These are phyloP conservation scores for Cryptococcus sp. DNA, from an alignment of 1,284 basidiomycete genomes.

Conservation along the genomic window DNA sequence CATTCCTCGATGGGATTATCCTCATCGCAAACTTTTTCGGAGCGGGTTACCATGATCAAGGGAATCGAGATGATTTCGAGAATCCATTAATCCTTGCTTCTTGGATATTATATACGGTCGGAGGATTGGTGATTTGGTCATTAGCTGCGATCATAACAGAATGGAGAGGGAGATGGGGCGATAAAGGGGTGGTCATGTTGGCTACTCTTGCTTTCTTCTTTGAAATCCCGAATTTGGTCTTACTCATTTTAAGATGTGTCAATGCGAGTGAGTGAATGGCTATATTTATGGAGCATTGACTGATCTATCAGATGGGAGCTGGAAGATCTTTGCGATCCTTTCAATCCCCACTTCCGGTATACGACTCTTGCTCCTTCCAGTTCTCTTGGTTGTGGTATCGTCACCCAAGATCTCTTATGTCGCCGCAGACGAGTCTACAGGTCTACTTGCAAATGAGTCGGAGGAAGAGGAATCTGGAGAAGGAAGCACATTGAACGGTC, in stretches of 20 bases:
- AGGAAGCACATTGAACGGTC: neutral
- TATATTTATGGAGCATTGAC: neutral
- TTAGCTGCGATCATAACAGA: constrained; percentile 27
- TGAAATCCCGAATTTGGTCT: constrained; percentile 36
- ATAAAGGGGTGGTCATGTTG: constrained; percentile 24
- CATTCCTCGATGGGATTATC: constrained; percentile 22
- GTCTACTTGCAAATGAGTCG: constrained; percentile 18
- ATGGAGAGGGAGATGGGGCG: constrained; percentile 34
- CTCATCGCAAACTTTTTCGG: constrained; percentile 25
- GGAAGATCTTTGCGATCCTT: constrained; percentile 32
- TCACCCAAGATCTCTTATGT: constrained; percentile 32
- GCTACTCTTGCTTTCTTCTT: constrained; percentile 23
- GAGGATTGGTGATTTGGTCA: constrained; percentile 29
- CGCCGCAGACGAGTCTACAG: constrained; percentile 30
- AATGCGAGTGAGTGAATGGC: constrained; percentile 26
- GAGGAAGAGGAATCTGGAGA: neutral
- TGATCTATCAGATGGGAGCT: constrained; percentile 5
- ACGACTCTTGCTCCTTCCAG: constrained; percentile 31
- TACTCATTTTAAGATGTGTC: constrained; percentile 25
- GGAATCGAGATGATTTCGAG: neutral
- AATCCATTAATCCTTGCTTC: constrained; percentile 10
- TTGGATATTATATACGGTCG: constrained; percentile 26
- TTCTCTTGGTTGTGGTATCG: constrained; percentile 27
- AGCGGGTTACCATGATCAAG: constrained; percentile 4
- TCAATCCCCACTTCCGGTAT: constrained; percentile 29